Conservation (phyloP, 805 yeast genomes). For the Starmerella stigmatis region DNA sequence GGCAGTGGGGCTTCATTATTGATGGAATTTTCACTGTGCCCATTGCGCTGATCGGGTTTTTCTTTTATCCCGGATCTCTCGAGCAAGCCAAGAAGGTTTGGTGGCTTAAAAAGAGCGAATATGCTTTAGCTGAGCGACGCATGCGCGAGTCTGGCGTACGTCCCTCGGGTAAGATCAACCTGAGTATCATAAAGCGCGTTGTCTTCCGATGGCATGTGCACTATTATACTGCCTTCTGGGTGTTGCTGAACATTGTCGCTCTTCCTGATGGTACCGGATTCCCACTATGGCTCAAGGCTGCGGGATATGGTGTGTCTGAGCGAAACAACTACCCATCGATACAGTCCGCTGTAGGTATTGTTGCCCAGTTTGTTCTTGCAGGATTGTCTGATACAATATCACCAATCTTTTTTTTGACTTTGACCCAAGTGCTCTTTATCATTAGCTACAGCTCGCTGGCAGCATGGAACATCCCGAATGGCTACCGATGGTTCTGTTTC, state of each 20-base stretch:
- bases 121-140: conserved; percentile 29
- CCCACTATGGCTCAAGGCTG: conserved; percentile 34
- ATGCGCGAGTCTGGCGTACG: conserved; percentile 27
- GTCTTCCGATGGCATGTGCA: conserved; percentile 31
- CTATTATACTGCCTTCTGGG: conserved; percentile 31
- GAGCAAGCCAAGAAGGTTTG: conserved; percentile 30
- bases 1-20: conserved; percentile 61
- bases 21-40: conserved; percentile 44
- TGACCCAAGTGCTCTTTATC: conserved; percentile 31
- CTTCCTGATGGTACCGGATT: conserved; percentile 36
- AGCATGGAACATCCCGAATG: conserved; percentile 36
- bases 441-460: conserved; percentile 34
- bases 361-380: conserved; percentile 34
- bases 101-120: conserved; percentile 31
- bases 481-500: conserved; percentile 36
- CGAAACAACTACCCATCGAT: conserved; percentile 37
- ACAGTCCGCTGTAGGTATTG: conserved; percentile 36
- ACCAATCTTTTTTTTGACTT: conserved; percentile 32
- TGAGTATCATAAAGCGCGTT: conserved; percentile 22
- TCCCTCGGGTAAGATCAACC: conserved; percentile 20
- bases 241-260: conserved; percentile 34
- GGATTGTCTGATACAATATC: conserved; percentile 34
- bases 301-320: conserved; percentile 30
- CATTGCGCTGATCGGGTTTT: conserved; percentile 34
- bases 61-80: conserved; percentile 47